Percentiles rank a stretch among this genome's conserved stretches.
Evolutionary conservation across 768 basidiomycete species (phyloP).

Genomic region (Suillus lakei): DNA sequence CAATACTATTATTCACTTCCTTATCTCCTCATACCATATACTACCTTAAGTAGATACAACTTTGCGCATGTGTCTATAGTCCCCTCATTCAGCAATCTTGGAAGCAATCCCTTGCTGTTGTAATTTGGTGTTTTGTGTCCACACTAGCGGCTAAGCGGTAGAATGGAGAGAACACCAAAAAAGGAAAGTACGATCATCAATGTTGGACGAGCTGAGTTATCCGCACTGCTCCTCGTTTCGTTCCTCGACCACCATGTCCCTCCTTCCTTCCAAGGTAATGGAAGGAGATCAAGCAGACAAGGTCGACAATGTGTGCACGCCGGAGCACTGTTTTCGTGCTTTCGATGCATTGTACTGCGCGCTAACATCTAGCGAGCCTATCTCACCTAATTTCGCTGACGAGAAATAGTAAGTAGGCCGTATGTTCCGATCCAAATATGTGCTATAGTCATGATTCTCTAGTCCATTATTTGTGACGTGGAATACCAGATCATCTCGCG

Average conservation of each 20-base stretch:
- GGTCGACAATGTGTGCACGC: constrained; percentile 57
- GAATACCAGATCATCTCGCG: constrained; percentile 73
- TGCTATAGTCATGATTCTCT: not conserved
- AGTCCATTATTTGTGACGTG: constrained; percentile 94
- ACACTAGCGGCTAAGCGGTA: not conserved
- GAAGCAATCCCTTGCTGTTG: constrained; percentile 12
- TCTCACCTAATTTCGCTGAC: constrained; percentile 67
- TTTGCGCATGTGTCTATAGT: constrained; percentile 42
- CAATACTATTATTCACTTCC: constrained; percentile 35
- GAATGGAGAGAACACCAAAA: constrained; percentile 24
- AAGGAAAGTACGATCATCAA: constrained; percentile 28
- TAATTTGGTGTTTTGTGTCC: not conserved
- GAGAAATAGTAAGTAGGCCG: constrained; percentile 71
- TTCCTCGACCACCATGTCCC: constrained; percentile 52
- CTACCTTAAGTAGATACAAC: constrained; percentile 41
- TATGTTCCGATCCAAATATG: not conserved
- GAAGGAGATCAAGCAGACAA: constrained; percentile 43
- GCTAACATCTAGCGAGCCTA: constrained; percentile 57
- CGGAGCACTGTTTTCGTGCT: constrained; percentile 80
- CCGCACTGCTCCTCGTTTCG: constrained; percentile 17
- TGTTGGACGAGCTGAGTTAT: not conserved
- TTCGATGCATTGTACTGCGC: constrained; percentile 83
- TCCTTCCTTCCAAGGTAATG: constrained; percentile 56
- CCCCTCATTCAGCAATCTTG: constrained; percentile 13
- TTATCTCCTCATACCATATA: constrained; percentile 48